Conservation (phyloP, 331 rosid genomes). For the Quercus phellos region DNA sequence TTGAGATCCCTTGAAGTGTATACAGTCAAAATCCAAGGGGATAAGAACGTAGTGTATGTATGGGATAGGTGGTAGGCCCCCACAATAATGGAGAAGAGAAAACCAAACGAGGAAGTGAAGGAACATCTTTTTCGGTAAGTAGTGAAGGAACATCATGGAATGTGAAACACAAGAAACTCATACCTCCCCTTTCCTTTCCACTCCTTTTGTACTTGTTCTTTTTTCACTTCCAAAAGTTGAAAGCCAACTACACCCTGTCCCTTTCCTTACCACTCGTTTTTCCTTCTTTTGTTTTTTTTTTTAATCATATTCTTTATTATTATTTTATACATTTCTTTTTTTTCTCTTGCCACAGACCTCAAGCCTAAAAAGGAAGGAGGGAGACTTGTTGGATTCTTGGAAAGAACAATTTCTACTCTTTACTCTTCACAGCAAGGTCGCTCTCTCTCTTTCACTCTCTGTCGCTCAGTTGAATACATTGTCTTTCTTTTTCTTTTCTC, state of each 20-base stretch:
- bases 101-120: not conserved
- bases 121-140: not conserved
- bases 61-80: not conserved
- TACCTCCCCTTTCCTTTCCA: not conserved
- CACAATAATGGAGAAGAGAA: not conserved
- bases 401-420: not conserved
- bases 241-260: slow-evolving; percentile 26
- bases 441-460: not conserved
- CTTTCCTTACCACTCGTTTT: slow-evolving; percentile 35
- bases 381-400: not conserved
- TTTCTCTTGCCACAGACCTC: not conserved
- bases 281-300: not conserved
- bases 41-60: not conserved
- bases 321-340: not conserved
- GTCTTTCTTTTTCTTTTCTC: not conserved
- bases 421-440: not conserved
- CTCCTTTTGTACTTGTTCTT: slow-evolving; percentile 2
- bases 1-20: not conserved
- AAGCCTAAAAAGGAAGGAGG: slow-evolving; percentile 12
- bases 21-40: not conserved
- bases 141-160: not conserved
- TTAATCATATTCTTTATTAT: not conserved
- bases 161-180: slow-evolving; percentile 24
- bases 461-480: not conserved
- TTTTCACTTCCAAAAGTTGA: slow-evolving; percentile 11